Percentiles rank a stretch among this genome's conserved stretches.
These are phyloP conservation scores for Volvox africanus DNA, from an alignment of 139 green algal genomes.

Conservation along the genomic window DNA sequence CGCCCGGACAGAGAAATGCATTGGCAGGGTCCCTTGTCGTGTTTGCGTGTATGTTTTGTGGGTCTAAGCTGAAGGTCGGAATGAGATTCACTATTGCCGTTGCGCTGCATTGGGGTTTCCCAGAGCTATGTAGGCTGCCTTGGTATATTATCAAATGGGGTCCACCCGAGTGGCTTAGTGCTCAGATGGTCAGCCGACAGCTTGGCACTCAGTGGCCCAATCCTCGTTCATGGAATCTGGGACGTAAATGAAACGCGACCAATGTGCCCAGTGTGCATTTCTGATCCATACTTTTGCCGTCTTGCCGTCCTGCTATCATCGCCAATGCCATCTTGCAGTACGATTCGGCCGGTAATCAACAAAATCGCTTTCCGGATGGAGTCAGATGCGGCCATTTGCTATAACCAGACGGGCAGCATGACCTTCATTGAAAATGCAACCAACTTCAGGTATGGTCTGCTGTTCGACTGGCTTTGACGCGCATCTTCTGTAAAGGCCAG, in stretches of 20 bases:
- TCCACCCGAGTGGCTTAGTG: neutral
- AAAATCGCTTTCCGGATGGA: constrained; percentile 25
- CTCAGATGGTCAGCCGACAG: neutral
- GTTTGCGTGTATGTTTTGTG: neutral
- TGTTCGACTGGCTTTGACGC: no score
- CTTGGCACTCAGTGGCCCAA: neutral
- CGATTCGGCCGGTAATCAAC: neutral
- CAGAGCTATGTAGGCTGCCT: no score
- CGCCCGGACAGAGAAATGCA: no score
- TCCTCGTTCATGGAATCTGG: neutral
- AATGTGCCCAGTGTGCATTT: neutral
- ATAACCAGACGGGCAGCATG: neutral
- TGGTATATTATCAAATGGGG: neutral
- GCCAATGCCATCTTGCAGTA: neutral
- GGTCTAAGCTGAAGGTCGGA: neutral
- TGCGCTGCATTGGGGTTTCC: neutral
- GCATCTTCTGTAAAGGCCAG: no score
- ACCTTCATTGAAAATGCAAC: neutral
- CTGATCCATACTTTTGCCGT: neutral
- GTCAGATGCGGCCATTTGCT: neutral
- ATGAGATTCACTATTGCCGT: neutral
- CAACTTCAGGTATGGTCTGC: neutral
- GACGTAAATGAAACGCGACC: neutral
- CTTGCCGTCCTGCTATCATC: neutral
- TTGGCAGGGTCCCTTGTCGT: neutral